Base-by-base conservation (phyloP, 2,329 filamentous ascomycete species). In the Alternaria solani region DNA sequence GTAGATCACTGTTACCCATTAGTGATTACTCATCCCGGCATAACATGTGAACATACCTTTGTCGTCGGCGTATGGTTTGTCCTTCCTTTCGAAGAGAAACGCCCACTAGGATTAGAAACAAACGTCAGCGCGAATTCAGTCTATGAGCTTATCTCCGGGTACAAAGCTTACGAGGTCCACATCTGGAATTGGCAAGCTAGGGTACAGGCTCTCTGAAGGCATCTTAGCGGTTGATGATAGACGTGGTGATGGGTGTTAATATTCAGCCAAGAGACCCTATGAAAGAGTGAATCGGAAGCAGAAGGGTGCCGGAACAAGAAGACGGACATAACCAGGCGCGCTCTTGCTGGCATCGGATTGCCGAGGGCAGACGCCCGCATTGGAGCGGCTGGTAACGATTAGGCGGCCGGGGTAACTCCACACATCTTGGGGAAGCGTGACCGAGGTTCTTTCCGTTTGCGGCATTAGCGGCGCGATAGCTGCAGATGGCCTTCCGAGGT, bases 71-170 rank as follows among this genome's bases (percentile, higher is more conserved):
- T 87, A 96, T 2, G 81, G 78, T 65, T 81, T 87, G 66, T 90
- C 83, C 66, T 87, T 88, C 58, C 85, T 82, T 68, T 93, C 89
- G 72, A 96, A 93, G 46, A 96, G 81, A 59, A 93, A 88, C 0
- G 84, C 85, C 91, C 92, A 97, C 59, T 61, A 44, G 18, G 5
- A 39, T 42, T 14, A 9, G 51, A 2, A 28, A 16, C 26, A 47
- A 26, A 36, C 25, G 38, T 59, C 53, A 60, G 51, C 14, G 44
- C 38, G 8, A n/a, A 14, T 14, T 30, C 28, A 42, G 34, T 41
- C 57, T 57, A 38, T 30, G 28, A 42, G 41, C 53, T 60, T 57
- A 38, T 57, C 38, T 34, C 53, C 34, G 34, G n/a, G 5, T 32
- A 16, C 3, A 7, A 9, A 34, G 55, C 59, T 59, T 14, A 62